Evolutionary conservation across 2,329 filamentous ascomycete species (phyloP).

Genomic region (Furcasterigmium sp.): DNA sequence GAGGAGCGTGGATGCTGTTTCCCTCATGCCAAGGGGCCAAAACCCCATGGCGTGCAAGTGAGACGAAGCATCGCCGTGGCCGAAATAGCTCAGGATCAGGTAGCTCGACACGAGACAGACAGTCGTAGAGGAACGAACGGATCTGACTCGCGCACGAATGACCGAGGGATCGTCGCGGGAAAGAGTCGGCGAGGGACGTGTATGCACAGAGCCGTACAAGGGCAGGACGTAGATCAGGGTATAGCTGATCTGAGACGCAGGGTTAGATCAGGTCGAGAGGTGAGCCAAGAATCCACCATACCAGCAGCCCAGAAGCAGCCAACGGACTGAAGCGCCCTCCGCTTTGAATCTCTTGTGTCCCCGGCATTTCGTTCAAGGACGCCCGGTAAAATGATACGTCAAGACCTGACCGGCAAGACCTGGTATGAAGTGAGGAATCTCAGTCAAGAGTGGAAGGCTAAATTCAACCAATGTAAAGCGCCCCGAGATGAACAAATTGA

Average conservation of each 20-base stretch:
- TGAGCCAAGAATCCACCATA: conserved; percentile 2
- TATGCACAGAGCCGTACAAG: conserved; percentile 77
- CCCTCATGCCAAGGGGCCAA: conserved; percentile 67
- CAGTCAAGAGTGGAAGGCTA: too few species aligned
- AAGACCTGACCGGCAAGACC: too few species aligned
- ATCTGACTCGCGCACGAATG: conserved; percentile 79
- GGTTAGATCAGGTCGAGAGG: not conserved
- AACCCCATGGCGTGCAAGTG: conserved; percentile 70
- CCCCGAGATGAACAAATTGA: too few species aligned
- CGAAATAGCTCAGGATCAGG: conserved; percentile 45
- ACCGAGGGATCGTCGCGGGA: conserved; percentile 85
- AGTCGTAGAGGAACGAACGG: conserved; percentile 71
- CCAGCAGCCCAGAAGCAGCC: conserved; percentile 10
- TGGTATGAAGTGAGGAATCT: too few species aligned
- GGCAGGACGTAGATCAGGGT: conserved; percentile 87
- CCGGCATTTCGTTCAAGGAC: too few species aligned
- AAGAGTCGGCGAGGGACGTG: conserved; percentile 71
- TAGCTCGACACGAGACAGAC: conserved; percentile 63
- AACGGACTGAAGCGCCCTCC: not conserved
- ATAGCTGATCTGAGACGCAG: conserved; percentile 58
- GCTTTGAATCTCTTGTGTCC: too few species aligned
- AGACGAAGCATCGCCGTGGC: conserved; percentile 41
- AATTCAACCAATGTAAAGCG: too few species aligned
- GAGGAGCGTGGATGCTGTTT: conserved; percentile 58
- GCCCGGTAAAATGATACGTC: too few species aligned